Evolutionary conservation across 1,284 basidiomycete species (phyloP).

Genomic region (Neolentinus lepideus): DNA sequence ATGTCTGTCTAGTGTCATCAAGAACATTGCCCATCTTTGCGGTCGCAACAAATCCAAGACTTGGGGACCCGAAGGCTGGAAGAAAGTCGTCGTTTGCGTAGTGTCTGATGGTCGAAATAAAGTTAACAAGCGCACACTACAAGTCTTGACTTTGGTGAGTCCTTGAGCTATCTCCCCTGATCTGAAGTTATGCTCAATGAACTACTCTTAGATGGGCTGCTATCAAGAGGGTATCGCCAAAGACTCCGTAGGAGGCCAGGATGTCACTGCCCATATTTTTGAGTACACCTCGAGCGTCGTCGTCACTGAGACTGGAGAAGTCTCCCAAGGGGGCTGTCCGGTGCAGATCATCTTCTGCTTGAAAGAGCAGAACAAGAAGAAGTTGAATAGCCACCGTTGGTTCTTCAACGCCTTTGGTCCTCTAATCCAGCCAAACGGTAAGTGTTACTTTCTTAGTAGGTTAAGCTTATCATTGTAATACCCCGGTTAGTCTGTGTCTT

Average conservation of each 20-base stretch:
- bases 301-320: conserved; percentile 81
- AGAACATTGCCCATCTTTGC: conserved; percentile 85
- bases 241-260: conserved; percentile 86
- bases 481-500: conserved; percentile 62
- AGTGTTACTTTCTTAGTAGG: conserved; percentile 7
- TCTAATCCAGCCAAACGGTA: conserved; percentile 77
- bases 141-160: conserved; percentile 68
- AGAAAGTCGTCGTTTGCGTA: conserved; percentile 91
- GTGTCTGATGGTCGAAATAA: conserved; percentile 90
- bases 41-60: conserved; percentile 75
- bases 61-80: conserved; percentile 95
- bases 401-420: conserved; percentile 96
- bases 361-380: conserved; percentile 96
- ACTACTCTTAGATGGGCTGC: conserved; percentile 71
- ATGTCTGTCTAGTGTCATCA: conserved; percentile 60
- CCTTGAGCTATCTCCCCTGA: neutral
- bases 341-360: conserved; percentile 92
- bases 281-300: conserved; percentile 80
- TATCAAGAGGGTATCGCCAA: conserved; percentile 97
- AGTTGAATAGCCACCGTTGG: conserved; percentile 91
- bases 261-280: conserved; percentile 91
- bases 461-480: neutral
- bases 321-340: conserved; percentile 76
- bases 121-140: conserved; percentile 83
- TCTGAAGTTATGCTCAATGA: conserved; percentile 7